These are phyloP conservation scores for Aaosphaeria arxii DNA, from an alignment of 2,329 filamentous ascomycete species.

Conservation along the genomic window DNA sequence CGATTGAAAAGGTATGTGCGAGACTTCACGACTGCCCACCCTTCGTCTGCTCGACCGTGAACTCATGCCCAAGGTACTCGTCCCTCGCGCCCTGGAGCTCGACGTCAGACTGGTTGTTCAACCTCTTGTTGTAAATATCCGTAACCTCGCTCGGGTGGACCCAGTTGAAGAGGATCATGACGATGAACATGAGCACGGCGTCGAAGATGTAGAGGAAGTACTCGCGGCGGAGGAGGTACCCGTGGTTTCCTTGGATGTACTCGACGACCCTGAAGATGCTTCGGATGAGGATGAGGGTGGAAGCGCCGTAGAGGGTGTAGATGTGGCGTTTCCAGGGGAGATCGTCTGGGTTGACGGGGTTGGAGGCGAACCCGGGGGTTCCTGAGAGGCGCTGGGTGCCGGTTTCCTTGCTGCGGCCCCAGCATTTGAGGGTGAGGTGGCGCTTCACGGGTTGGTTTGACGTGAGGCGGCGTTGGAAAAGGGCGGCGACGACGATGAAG, in stretches of 20 bases:
- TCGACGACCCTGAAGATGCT: conserved; percentile 49
- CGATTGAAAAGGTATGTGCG: too few relatives aligned
- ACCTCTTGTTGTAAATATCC: not conserved
- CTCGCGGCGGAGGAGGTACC: conserved; percentile 45
- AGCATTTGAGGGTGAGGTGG: not conserved
- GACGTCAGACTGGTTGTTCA: too few relatives aligned
- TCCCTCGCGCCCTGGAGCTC: too few relatives aligned
- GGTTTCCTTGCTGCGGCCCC: not conserved
- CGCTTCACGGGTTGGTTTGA: not conserved
- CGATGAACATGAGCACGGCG: conserved; percentile 40
- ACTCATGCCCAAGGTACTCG: too few relatives aligned
- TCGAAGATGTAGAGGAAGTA: conserved; percentile 46
- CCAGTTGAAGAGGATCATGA: conserved; percentile 41
- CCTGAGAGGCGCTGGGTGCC: not conserved
- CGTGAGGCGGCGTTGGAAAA: conserved; percentile 8
- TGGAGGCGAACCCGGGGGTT: not conserved
- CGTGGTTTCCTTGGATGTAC: conserved; percentile 44
- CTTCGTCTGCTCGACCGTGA: too few relatives aligned
- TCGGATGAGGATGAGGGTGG: conserved; percentile 48
- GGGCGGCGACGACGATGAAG: conserved; percentile 34
- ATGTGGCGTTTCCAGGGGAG: conserved; percentile 36
- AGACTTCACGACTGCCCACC: too few relatives aligned
- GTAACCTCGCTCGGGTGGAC: conserved; percentile 32
- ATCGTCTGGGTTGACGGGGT: conserved; percentile 1
- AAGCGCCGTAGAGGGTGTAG: conserved; percentile 42